phyloP scores from a whole-genome alignment of 768 basidiomycete species.

The Boletus vinaceobasis region DNA sequence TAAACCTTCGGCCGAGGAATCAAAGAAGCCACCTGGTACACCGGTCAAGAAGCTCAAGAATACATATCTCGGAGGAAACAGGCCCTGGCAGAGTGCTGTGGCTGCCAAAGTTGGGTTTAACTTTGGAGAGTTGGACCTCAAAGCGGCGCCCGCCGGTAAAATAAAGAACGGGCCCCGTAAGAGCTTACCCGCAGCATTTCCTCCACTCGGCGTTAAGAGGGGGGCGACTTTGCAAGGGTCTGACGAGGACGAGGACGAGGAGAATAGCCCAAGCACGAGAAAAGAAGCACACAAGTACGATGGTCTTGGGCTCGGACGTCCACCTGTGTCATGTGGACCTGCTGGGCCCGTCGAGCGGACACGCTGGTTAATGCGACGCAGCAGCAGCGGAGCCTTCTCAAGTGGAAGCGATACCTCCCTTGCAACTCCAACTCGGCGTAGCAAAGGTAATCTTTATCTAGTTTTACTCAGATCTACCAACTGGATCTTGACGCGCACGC shows the following conservation, averaged over 20 bases:
- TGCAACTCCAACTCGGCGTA: conserved; percentile 61
- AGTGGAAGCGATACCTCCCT: conserved; percentile 64
- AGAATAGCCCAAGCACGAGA: conserved; percentile 60
- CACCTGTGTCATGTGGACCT: conserved; percentile 32
- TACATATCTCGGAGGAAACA: conserved; percentile 50
- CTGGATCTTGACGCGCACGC: neutral
- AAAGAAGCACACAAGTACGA: conserved; percentile 52
- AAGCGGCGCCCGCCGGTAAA: conserved; percentile 36
- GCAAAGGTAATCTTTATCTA: conserved; percentile 49
- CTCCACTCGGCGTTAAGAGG: conserved; percentile 38
- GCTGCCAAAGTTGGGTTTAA: conserved; percentile 59
- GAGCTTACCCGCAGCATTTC: conserved; percentile 74
- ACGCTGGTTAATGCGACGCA: conserved; percentile 69
- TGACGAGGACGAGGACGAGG: conserved; percentile 61
- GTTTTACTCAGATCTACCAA: conserved; percentile 15
- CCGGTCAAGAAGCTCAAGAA: conserved; percentile 76
- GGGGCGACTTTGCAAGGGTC: conserved; percentile 34
- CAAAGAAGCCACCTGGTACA: conserved; percentile 72
- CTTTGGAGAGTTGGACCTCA: conserved; percentile 40
- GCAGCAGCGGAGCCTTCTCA: conserved; percentile 80
- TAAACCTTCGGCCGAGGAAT: conserved; percentile 41
- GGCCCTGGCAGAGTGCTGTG: conserved; percentile 82
- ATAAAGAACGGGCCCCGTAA: conserved; percentile 57
- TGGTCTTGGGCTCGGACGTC: conserved; percentile 65
- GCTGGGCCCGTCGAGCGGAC: conserved; percentile 40